Conservation (phyloP, 768 basidiomycete genomes). For the Podaxis mareebaensis region DNA sequence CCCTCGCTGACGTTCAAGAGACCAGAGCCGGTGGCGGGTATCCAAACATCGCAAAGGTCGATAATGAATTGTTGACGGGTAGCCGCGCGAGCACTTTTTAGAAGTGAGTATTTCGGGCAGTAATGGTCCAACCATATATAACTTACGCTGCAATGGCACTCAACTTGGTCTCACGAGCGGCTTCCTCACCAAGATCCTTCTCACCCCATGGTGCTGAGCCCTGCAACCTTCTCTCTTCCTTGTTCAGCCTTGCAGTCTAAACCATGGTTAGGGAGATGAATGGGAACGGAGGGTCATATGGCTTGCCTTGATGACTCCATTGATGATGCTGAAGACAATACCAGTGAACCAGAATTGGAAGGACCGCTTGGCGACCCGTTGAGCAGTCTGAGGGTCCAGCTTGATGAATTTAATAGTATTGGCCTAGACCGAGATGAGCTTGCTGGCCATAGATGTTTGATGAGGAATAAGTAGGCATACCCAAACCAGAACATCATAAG, state of each 20-base stretch:
- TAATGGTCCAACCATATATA: not conserved
- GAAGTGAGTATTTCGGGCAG: conserved; percentile 12
- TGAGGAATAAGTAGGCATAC: conserved; percentile 41
- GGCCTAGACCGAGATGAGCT: conserved; percentile 41
- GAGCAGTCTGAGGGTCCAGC: conserved; percentile 59
- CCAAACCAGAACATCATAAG: conserved; percentile 85
- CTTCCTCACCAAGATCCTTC: conserved; percentile 68
- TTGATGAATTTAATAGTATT: conserved; percentile 66
- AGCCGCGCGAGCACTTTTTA: conserved; percentile 56
- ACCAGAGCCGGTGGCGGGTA: conserved; percentile 83
- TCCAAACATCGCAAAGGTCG: conserved; percentile 86
- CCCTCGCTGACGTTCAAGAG: conserved; percentile 83
- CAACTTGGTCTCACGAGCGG: conserved; percentile 65
- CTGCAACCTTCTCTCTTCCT: conserved; percentile 57
- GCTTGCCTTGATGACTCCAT: conserved; percentile 66
- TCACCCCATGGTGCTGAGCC: conserved; percentile 50
- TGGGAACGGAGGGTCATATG: not conserved
- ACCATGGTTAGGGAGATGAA: not conserved
- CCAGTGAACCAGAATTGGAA: conserved; percentile 90
- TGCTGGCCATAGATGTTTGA: not conserved
- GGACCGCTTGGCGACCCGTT: conserved; percentile 61
- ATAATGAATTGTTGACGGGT: conserved; percentile 80
- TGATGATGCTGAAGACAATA: conserved; percentile 76
- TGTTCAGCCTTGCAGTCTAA: conserved; percentile 62
- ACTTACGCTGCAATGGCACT: conserved; percentile 55